A percentile compares a stretch with the other conserved stretches of the same genome.
These are phyloP conservation scores for Colletotrichum karsti DNA, from an alignment of 2,329 filamentous ascomycete species.

Conservation along the genomic window DNA sequence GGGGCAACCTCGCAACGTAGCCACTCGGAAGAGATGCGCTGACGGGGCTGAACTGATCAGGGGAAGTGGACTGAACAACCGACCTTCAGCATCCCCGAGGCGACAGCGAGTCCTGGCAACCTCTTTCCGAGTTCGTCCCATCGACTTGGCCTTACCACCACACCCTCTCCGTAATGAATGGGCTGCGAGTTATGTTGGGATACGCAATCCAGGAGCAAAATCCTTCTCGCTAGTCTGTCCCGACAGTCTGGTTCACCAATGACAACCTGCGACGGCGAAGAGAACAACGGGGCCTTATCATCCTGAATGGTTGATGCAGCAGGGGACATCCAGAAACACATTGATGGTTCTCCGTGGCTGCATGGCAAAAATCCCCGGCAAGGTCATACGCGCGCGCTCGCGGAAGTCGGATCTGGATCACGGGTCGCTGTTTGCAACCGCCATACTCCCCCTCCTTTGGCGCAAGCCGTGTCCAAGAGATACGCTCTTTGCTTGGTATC, in stretches of 20 bases:
- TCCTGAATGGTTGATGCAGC: neutral
- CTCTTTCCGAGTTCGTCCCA: neutral
- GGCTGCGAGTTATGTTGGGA: neutral
- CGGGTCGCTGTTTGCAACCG: neutral
- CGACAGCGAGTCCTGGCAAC: neutral
- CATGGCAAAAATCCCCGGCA: constrained; percentile 19
- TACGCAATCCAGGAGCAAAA: constrained; percentile 4
- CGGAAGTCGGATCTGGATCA: neutral
- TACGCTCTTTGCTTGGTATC: neutral
- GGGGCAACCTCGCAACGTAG: no score
- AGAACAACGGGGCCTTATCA: neutral
- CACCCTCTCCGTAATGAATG: neutral
- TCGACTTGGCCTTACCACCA: neutral
- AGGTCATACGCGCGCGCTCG: constrained; percentile 3
- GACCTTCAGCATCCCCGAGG: neutral
- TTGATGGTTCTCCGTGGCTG: constrained; percentile 1
- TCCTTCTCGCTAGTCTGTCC: neutral
- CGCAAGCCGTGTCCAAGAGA: no score
- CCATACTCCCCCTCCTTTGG: no score
- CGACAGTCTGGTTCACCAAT: constrained; percentile 13
- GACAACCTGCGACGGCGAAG: neutral
- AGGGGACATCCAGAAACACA: neutral
- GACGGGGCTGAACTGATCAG: neutral
- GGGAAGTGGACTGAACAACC: neutral
- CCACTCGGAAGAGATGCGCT: no score